Base-by-base conservation (phyloP, 495 filamentous ascomycete genomes). In the Xylaria sp. region DNA sequence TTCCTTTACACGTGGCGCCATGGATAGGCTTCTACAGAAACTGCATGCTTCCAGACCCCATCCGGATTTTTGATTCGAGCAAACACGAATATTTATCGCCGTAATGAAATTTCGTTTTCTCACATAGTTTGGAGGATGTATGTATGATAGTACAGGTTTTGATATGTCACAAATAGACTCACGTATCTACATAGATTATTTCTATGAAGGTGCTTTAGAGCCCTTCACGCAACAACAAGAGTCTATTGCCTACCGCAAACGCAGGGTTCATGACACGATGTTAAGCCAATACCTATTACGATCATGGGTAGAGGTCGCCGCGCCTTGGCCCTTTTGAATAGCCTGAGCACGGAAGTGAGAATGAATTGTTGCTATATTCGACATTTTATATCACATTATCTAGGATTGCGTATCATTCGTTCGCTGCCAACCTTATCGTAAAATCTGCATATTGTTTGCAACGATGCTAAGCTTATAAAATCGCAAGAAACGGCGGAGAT, bases 11-110 rank as follows among this genome's bases (percentile, higher is more conserved):
- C 17, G 0, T 21, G 17, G 21, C 14, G 17, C 17, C 21, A 11
- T 0, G 7, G 14, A 52, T 8, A 5, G 26, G 9, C 40, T 1
- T 8, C 62, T 17, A 43, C 33, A 55, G 33, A 55, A 26, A 8
- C 31, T 67, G 48, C 64, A 55, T 55, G 26, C 33, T 53, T 29
- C 48, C 64, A 33, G 43, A 21, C 33, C 31, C 14, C 46, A 40
- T 55, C 33, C 35, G 7, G 48, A 21, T 26, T 53, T 7, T n/a
- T 33, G 7, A 24, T 7, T 21, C 37, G 8, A 44, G 29, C 48
- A 41, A 55, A 67, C 64, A 12, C 9, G 1, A 9, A 12, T 37
- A 1, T 0, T 24, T 37, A 35, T 19, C 8, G 8, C n/a, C 26
- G 15, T 8, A 48, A 2, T 62, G 33, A n/a, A n/a, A n/a, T 29